Base-by-base conservation (phyloP, 1,284 basidiomycete genomes). In the Marasmius sp. region DNA sequence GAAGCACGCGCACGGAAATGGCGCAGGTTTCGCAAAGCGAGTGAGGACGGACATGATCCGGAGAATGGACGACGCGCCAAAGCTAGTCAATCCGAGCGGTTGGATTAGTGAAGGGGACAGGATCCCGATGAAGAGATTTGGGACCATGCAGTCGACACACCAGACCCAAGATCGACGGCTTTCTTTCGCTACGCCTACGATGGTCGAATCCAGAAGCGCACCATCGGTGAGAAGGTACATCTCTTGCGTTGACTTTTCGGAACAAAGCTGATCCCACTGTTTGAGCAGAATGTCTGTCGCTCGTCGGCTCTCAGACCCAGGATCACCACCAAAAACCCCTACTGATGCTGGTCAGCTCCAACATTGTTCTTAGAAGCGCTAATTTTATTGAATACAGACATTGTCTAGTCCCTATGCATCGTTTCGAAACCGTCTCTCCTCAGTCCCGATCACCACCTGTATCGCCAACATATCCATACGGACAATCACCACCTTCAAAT, bases 21-120 rank as follows among this genome's bases (percentile, higher is more conserved):
- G 65, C n/a, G 49, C 16, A 0, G 52, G 52, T 16, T 1, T 18
- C 27, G 61, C 70, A 2, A 71, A 69, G 45, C 81, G 75, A 57
- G 66, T 95, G n/a, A 78, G 84, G 47, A 81, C 89, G 38, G 88
- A 93, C 64, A 96, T 96, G 94, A 95, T 97, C 68, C 86, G 88
- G 47, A 81, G 94, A 43, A 85, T 93, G 75, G 89, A 93, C 60
- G 86, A 85, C 56, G 87, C 87, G 0, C 92, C 93, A 1, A 90
- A 89, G 64, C 81, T 87, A n/a, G 83, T 97, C 50, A 89, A 96
- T 71, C 92, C 92, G 1, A 95, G 89, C 74, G 94, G 91, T 10
- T 85, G 80, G 81, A 80, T 89, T 47, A 84, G 79, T 53, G 82
- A 84, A 64, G 78, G 76, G n/a, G 68, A 72, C 8, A 58, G 61